phyloP scores from a whole-genome alignment of 2,329 filamentous ascomycete species.

The Capronia coronata region DNA sequence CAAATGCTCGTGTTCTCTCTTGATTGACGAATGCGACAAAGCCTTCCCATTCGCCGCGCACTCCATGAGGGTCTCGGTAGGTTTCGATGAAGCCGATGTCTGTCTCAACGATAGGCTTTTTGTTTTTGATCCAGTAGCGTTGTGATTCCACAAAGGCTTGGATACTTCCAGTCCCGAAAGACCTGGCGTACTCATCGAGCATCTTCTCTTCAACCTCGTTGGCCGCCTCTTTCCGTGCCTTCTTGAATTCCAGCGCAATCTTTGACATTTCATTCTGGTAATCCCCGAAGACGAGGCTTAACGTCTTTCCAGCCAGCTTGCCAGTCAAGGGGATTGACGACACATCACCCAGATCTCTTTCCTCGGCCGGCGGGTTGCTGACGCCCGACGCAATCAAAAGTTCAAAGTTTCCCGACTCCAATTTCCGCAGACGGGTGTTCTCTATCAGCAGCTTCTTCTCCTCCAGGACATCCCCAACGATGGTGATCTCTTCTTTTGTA shows the following conservation, averaged over 20 bases:
- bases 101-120: constrained; percentile 70
- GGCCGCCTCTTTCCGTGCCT: constrained; percentile 61
- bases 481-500: constrained; percentile 66
- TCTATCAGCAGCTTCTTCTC: constrained; percentile 64
- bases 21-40: constrained; percentile 77
- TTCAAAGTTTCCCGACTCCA: constrained; percentile 58
- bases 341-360: constrained; percentile 63
- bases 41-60: constrained; percentile 78
- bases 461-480: constrained; percentile 66
- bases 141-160: constrained; percentile 75
- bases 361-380: constrained; percentile 52
- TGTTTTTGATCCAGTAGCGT: constrained; percentile 74
- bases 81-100: constrained; percentile 83
- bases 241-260: constrained; percentile 59
- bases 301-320: constrained; percentile 57
- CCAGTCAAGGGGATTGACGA: constrained; percentile 57
- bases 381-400: constrained; percentile 66
- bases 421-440: constrained; percentile 70
- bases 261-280: constrained; percentile 64
- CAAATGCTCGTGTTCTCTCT: constrained; percentile 82
- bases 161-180: constrained; percentile 67
- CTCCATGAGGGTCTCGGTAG: constrained; percentile 73
- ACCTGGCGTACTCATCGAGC: constrained; percentile 66
- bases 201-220: constrained; percentile 70
- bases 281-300: constrained; percentile 69